phyloP scores from a whole-genome alignment of 345 rosid species.

The Limnanthes douglasii region DNA sequence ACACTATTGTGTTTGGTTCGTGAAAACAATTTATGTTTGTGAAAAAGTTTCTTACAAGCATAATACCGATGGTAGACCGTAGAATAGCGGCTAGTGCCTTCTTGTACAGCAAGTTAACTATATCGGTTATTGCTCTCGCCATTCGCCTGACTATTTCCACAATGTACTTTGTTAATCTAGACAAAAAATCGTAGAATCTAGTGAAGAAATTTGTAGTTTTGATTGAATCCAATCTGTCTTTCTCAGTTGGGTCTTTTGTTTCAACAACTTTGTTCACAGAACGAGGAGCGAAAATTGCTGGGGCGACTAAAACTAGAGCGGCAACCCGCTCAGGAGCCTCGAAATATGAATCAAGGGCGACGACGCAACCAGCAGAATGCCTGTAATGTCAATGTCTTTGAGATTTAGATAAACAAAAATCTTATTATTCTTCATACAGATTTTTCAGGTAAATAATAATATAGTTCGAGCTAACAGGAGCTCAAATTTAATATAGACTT shows the following conservation, averaged over 20 bases:
- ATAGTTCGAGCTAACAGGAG: no score
- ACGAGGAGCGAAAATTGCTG: conserved; percentile 70
- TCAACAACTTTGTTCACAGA: conserved; percentile 12
- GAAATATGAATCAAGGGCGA: conserved; percentile 68
- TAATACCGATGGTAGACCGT: conserved; percentile 40
- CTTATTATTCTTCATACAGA: no score
- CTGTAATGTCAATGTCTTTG: conserved; percentile 18
- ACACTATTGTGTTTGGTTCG: background rate
- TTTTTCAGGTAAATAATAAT: no score
- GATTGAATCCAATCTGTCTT: conserved; percentile 11
- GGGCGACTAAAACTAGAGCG: conserved; percentile 79
- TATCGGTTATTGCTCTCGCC: conserved; percentile 29
- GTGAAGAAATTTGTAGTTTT: conserved; percentile 9
- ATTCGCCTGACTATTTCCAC: conserved; percentile 16
- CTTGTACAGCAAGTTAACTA: conserved; percentile 43
- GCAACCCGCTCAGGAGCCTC: conserved; percentile 87
- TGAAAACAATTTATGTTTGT: conserved; percentile 1
- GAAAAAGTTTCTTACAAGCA: conserved; percentile 42
- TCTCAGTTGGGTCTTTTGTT: conserved; percentile 15
- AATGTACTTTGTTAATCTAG: conserved; percentile 18
- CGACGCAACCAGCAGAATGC: conserved; percentile 84
- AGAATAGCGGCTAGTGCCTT: conserved; percentile 44
- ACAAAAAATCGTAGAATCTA: conserved; percentile 20
- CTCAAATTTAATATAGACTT: no score
- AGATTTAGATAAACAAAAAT: conserved; percentile 8